phyloP scores from a whole-genome alignment of 2,329 filamentous ascomycete genomes.

The Verticillium nonalfalfae region DNA sequence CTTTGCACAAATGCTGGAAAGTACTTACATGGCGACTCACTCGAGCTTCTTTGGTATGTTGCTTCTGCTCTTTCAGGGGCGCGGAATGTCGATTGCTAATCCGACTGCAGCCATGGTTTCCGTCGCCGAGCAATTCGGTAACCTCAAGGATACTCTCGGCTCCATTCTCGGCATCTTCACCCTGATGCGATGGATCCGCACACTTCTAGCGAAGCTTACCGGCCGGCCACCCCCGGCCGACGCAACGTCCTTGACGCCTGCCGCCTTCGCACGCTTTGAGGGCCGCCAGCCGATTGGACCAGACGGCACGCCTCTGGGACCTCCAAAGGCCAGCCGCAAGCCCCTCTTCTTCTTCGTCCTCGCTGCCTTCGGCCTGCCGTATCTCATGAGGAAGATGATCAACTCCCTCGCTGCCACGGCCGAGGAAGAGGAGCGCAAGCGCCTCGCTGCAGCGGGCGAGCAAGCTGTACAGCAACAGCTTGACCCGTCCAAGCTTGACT shows the following conservation, averaged over 20 bases:
- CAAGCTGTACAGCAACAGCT: constrained; percentile 53
- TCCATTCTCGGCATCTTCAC: constrained; percentile 95
- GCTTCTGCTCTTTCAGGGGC: background rate
- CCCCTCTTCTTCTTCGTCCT: constrained; percentile 93
- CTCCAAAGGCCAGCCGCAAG: constrained; percentile 79
- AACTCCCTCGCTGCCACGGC: constrained; percentile 74
- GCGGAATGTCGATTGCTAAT: background rate
- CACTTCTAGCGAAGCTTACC: constrained; percentile 84
- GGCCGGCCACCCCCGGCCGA: constrained; percentile 86
- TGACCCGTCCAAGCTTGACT: constrained; percentile 89
- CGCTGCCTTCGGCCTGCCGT: constrained; percentile 91
- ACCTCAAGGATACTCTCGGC: constrained; percentile 85
- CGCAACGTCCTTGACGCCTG: constrained; percentile 78
- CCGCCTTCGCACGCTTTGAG: constrained; percentile 85
- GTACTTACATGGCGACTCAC: constrained; percentile 99
- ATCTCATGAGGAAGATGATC: constrained; percentile 96
- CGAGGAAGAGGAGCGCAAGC: constrained; percentile 70
- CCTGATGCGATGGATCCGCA: constrained; percentile 89
- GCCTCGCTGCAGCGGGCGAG: constrained; percentile 34
- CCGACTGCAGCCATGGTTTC: constrained; percentile 77
- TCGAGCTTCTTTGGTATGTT: constrained; percentile 92
- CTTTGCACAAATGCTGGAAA: constrained; percentile 98
- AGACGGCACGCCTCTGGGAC: constrained; percentile 56
- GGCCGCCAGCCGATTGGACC: constrained; percentile 50
- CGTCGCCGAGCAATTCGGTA: constrained; percentile 94